Conservation (phyloP, 129 eudicot genomes). For the Lonicera japonica region DNA sequence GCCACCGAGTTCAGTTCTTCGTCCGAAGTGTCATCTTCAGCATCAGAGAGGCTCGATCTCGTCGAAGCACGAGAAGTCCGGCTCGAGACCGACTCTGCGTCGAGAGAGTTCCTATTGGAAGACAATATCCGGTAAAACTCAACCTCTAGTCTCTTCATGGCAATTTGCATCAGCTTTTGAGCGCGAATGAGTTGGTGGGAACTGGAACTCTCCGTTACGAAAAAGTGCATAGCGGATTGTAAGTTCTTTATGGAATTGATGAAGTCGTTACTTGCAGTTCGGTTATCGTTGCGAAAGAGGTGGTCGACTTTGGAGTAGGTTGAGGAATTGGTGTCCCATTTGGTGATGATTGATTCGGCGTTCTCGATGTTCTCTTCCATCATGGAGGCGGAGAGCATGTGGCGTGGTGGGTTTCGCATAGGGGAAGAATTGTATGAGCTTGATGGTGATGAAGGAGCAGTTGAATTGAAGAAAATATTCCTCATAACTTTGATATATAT, state of each 20-base stretch:
- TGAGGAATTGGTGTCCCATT: conserved; percentile 40
- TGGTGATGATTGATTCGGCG: conserved; percentile 37
- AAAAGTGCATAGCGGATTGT: conserved; percentile 47
- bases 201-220: conserved; percentile 31
- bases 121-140: conserved; percentile 59
- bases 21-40: conserved; percentile 35
- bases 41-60: conserved; percentile 35
- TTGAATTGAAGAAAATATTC: conserved; percentile 19
- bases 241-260: conserved; percentile 38
- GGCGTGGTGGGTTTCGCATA: conserved; percentile 12
- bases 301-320: conserved; percentile 25
- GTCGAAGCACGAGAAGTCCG: conserved; percentile 37
- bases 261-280: conserved; percentile 34
- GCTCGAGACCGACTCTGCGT: conserved; percentile 45
- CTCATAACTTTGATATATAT: conserved; percentile 27
- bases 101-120: conserved; percentile 29
- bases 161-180: conserved; percentile 59
- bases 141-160: conserved; percentile 67
- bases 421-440: conserved; percentile 22
- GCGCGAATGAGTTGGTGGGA: conserved; percentile 38
- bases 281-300: conserved; percentile 33
- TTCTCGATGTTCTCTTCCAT: conserved; percentile 42
- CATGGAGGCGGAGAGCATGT: conserved; percentile 30
- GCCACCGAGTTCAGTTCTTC: conserved; percentile 20
- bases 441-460: conserved; percentile 36